Evolutionary conservation across 768 basidiomycete genomes (phyloP), one percentile per base, ranked within the genome.

Genomic region (Termitomyces eurrhizus): DNA sequence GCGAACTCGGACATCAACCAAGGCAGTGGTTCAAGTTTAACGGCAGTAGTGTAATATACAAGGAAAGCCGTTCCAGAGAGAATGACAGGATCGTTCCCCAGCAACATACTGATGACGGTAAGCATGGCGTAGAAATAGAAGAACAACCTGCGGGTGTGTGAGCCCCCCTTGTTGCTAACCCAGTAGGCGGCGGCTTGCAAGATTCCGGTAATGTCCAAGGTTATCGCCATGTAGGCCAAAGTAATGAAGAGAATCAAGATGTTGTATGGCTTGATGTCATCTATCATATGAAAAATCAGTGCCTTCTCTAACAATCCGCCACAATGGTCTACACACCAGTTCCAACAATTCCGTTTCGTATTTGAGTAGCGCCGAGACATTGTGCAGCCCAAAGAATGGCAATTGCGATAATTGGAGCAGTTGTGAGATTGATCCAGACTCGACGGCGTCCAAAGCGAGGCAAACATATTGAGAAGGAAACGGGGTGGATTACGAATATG

Each of bases 71-170:
- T 97, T 3, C 95, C 95, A 12, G 90, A 93, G 52, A 98, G 83
- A 62, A 98, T 92, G 68, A 98, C 85, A 0, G 95, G 96, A 72
- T 98, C 93, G 69, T 98, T 97, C 13, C 95, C 96, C 35, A 97
- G 77, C 2, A 95, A 67, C 50, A 90, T 79, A 42, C 93, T 95
- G 59, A 88, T 79, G 21, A 84, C 67, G 18, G 91, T 88, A 69
- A 96, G 87, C 81, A 97, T 87, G 66, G 87, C 50, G 72, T 93
- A 98, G 72, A 97, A 89, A 65, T 89, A 89, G 41, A 89, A 72
- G 72, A 89, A 95, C 0, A 96, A 80, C 54, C 75, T 85, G 63
- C 80, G 78, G 12, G 91, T 92, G n/a, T 85, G 87, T 8, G 78
- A 72, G 8, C 93, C 91, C 32, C 92, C 90, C 68, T 82, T 84